Evolutionary conservation across 1,284 basidiomycete genomes (phyloP), one percentile per base, ranked within the genome.

Genomic region (Rhizoctonia solani): DNA sequence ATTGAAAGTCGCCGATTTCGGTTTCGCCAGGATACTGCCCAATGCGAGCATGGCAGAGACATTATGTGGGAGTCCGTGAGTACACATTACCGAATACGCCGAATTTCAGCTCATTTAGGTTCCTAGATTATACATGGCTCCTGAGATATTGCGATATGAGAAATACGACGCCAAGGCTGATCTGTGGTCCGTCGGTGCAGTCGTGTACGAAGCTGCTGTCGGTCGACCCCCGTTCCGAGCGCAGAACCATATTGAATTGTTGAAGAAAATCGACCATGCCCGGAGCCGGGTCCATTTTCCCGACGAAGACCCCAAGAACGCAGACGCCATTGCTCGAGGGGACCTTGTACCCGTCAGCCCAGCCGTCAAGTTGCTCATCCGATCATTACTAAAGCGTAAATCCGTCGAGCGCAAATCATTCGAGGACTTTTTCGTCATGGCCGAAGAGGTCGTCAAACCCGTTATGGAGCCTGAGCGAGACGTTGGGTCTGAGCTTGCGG

Each of bases 111-210:
- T 23, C 21, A 32, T 56, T 1, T 19, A 41, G 25, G 8, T 30
- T n/a, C 72, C 37, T 8, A 93, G 91, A 52, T 79, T 99, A 32
- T 99, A 99, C 79, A 99, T 99, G 96, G 96, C 97, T 0, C 96
- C 96, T 0, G 96, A 99, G 78, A 99, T 99, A 71, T 80, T 99
- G 19, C 87, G 93, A 21, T 98, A 98, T 76, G 92, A 99, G 79
- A 97, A 96, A 77, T 98, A 99, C 77, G 95, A 98, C 76, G 95
- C 95, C 25, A 98, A 95, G 76, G 96, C 93, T 0, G 96, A 99
- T 75, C 82, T 99, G 0, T 99, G 96, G 96, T 96, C 93, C 4
- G 93, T 98, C 32, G 97, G 96, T 5, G 95, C 97, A 0, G 96
- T 99, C 2, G 80, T 98, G 0, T 99, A 89, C 77, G 97, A 99